Base-by-base conservation (phyloP, 352 stramenopile species). In the Pythium oligandrum region DNA sequence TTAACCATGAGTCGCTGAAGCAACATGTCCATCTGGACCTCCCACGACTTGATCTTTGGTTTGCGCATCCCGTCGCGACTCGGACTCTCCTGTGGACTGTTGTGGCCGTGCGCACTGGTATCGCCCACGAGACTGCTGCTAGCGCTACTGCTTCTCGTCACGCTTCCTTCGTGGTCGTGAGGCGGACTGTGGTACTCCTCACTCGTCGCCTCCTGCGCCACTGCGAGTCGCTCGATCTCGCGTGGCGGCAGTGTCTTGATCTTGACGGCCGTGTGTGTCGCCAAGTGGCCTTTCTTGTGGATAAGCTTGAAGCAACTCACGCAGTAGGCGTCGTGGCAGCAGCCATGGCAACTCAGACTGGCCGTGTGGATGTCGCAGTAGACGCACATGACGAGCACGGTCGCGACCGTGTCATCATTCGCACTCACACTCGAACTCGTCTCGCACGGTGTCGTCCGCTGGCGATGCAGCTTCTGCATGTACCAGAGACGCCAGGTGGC, bases 241-340 rank as follows among this genome's bases (percentile, higher is more conserved):
- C 57, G 53, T 0, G 33, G 45, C 40, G 50, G 42, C 8, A 59
- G 54, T 45, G 38, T 32, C 38, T 74, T 56, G 65, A 76, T 78
- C 63, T 87, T 88, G 54, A 83, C 66, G 40, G 81, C 81, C 36
- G 83, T 92, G 57, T 92, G 83, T 2, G 81, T 89, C 6, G 83
- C 81, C 43, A 94, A 59, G 53, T 83, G 83, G 51, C 83, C 83
- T 48, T 88, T 88, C 75, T 90, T 94, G 62, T 94, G 83, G 40
- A 94, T 78, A 50, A 94, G 66, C 55, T 92, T 94, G 61, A 94
- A 94, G 73, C 83, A 94, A 48, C 73, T 85, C 34, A 90, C 76
- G 57, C 83, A 94, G 67, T 94, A 94, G 4, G 68, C 71, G 66
- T 94, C 83, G 51, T 92, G 81, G 64, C 82, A 91, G 65, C 83